Base-by-base conservation (phyloP, 768 basidiomycete genomes). In the Leucocoprinus sp. region DNA sequence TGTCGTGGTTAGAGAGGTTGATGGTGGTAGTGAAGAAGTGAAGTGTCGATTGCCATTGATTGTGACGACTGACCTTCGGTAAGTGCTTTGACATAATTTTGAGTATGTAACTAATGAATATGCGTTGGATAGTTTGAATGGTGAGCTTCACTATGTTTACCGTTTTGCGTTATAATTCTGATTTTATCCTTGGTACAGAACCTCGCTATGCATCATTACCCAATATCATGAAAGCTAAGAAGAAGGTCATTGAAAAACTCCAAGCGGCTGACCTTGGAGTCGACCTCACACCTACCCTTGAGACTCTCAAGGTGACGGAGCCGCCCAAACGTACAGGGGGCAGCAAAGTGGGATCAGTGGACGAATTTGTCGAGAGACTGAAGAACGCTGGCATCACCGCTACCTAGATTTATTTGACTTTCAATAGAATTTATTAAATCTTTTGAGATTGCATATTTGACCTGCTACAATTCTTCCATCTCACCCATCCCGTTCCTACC, bases 191-290 rank as follows among this genome's bases (percentile, higher is more conserved):
- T n/a, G n/a, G n/a, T n/a, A n/a, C 38, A 92, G 93, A 95, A 63
- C 95, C 95, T 0, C 84, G 95, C 54, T 99, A 96, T 58, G 96
- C 96, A 0, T 92, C 93, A n/a, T 63, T 99, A 49, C 91, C 92
- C 3, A 93, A 91, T 55, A 95, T 95, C 64, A 95, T 95, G 90
- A 93, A 95, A 65, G 96, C 96, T n/a, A 98, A 97, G 75, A 99
- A 97, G 76, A 99, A 99, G 69, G 83, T 86, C 11, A 65, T 97
- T 34, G 83, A 93, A 65, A 92, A 88, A 58, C 56, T 96, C 42
- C 77, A 76, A 12, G 72, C 91, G 1, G 69, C 71, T 18, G 91
- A 93, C 54, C 79, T 98, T 18, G 80, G 81, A 5, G 69, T 97
- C 18, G 91, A 98, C 66, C 75, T 90, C 43, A 75, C 79, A 0